Percentiles rank a stretch among this genome's conserved stretches.
These are phyloP conservation scores for Talinum fruticosum DNA, from an alignment of 148 eudicot genomes.

Conservation along the genomic window DNA sequence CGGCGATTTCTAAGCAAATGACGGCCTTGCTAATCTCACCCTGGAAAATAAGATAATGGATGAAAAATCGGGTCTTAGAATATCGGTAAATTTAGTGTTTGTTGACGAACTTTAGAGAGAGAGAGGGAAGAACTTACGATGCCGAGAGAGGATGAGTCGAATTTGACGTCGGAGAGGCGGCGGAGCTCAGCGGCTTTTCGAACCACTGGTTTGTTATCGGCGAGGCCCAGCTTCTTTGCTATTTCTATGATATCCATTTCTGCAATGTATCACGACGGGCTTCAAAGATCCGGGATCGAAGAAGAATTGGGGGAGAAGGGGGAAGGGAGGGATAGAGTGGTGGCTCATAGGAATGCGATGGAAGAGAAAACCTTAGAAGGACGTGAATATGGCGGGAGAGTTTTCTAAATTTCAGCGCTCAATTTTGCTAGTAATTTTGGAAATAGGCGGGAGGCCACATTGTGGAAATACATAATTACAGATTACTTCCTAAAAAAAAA, in stretches of 20 bases:
- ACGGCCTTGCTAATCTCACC: constrained; percentile 95
- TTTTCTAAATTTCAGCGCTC: constrained; percentile 21
- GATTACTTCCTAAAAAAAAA: too few species aligned
- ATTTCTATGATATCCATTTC: constrained; percentile 65
- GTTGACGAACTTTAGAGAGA: not conserved
- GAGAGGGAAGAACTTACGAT: constrained; percentile 44
- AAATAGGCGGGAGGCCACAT: not conserved
- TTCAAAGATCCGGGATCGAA: not conserved
- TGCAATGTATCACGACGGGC: too few species aligned
- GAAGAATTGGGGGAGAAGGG: not conserved
- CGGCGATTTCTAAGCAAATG: constrained; percentile 85
- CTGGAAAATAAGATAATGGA: constrained; percentile 30
- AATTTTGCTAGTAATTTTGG: constrained; percentile 7
- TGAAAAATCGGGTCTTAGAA: not conserved
- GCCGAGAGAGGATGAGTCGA: constrained; percentile 77
- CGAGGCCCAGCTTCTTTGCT: constrained; percentile 59
- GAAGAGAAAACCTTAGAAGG: not conserved
- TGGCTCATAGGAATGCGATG: not conserved
- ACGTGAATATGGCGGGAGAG: constrained; percentile 24
- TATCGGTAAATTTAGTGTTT: not conserved
- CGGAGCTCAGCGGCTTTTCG: constrained; percentile 96
- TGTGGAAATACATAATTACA: too few species aligned
- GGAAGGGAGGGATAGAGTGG: not conserved
- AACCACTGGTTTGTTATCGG: constrained; percentile 55
- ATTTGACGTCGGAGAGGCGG: constrained; percentile 76